phyloP scores from a whole-genome alignment of 306 rosid species.

The Senna tora region DNA sequence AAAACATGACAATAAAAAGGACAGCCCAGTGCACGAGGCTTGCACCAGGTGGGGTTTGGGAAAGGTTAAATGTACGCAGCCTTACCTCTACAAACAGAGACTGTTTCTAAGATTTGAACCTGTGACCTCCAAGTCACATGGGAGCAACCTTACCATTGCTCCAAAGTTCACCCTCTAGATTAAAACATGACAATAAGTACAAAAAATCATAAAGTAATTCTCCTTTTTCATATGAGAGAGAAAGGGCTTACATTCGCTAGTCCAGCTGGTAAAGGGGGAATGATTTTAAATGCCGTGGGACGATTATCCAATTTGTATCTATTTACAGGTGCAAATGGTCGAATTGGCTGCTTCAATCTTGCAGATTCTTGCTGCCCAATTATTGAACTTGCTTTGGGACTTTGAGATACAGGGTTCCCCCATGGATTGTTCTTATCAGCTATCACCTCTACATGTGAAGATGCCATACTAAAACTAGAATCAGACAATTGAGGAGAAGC shows the following conservation, averaged over 20 bases:
- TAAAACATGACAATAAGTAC: constrained; percentile 4
- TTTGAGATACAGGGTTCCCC: constrained; percentile 45
- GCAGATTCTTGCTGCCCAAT: constrained; percentile 53
- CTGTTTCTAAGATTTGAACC: no score
- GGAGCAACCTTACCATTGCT: no score
- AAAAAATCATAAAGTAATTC: constrained; percentile 20
- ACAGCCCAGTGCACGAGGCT: no score
- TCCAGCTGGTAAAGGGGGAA: constrained; percentile 79
- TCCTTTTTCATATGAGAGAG: not conserved
- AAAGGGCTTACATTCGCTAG: constrained; percentile 72
- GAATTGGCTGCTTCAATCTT: constrained; percentile 62
- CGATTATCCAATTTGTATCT: constrained; percentile 84
- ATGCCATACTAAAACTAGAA: constrained; percentile 45
- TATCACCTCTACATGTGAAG: constrained; percentile 53
- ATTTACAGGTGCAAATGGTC: constrained; percentile 56
- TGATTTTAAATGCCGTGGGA: constrained; percentile 74
- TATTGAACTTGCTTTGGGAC: constrained; percentile 64
- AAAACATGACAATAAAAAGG: constrained; percentile 7
- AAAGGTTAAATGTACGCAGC: no score
- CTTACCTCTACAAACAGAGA: no score
- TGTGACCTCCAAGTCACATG: no score
- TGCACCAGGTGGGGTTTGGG: no score
- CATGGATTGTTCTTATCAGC: constrained; percentile 56
- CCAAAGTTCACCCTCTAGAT: no score
- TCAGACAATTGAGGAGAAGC: constrained; percentile 59